A percentile compares a stretch with the other conserved stretches of the same genome.
Conservation (phyloP, 768 basidiomycete species). For the Clavulina sp. region DNA sequence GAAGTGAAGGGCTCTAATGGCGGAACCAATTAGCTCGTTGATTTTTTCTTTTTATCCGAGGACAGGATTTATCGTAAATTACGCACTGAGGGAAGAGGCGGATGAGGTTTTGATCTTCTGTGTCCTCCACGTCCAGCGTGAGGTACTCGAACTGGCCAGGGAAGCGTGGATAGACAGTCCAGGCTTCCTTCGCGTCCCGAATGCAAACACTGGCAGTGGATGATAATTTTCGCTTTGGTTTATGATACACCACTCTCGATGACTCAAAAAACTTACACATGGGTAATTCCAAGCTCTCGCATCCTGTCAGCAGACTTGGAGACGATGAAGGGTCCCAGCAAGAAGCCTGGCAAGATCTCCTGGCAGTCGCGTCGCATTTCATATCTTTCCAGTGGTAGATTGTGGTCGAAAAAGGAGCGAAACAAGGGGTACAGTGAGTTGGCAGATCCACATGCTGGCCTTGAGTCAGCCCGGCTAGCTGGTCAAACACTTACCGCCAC, state of each 20-base stretch:
- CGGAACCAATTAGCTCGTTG: neutral
- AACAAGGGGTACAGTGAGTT: no score
- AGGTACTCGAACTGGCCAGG: constrained; percentile 62
- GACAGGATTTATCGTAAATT: neutral
- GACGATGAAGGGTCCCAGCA: constrained; percentile 75
- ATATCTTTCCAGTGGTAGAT: no score
- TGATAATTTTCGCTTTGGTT: neutral
- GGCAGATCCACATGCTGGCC: no score
- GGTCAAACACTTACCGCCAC: no score
- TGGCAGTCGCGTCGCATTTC: constrained; percentile 95
- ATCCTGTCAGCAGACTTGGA: constrained; percentile 68
- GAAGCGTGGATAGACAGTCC: constrained; percentile 75
- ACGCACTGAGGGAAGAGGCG: constrained; percentile 70
- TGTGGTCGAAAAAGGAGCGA: no score
- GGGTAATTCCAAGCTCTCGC: constrained; percentile 48
- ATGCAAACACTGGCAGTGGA: constrained; percentile 51
- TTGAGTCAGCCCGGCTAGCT: no score
- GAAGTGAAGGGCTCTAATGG: constrained; percentile 52
- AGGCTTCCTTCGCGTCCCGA: constrained; percentile 76
- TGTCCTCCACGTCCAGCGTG: constrained; percentile 75
- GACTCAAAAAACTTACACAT: constrained; percentile 36
- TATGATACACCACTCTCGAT: neutral
- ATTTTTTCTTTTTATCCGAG: neutral
- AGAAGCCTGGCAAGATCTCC: constrained; percentile 68
- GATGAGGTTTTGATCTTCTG: constrained; percentile 89